Evolutionary conservation across 2,329 filamentous ascomycete species (phyloP).

Genomic region (Pezicula rhizophila): DNA sequence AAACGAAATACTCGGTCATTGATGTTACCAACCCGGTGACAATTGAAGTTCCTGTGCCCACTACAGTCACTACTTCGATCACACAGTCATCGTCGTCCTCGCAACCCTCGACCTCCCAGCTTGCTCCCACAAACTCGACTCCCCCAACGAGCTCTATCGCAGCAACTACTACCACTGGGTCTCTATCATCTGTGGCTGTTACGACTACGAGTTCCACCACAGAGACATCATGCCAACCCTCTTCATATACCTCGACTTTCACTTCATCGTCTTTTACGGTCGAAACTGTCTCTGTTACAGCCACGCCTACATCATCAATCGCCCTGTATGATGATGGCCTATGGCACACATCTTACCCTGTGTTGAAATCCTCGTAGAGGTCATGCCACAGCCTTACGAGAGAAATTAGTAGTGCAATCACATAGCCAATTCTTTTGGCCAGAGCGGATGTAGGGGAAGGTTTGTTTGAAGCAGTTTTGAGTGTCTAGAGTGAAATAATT

Average conservation of each 20-base stretch:
- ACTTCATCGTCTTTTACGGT: not conserved
- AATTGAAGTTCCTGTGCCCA: slow-evolving; percentile 9
- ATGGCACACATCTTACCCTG: slow-evolving; percentile 26
- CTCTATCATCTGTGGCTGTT: too few relatives aligned
- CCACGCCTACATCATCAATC: slow-evolving; percentile 4
- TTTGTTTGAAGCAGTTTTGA: too few relatives aligned
- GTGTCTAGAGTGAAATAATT: not conserved
- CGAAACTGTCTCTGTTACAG: slow-evolving; percentile 1
- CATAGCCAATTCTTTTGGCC: not conserved
- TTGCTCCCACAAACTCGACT: slow-evolving; percentile 1
- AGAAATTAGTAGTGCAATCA: not conserved
- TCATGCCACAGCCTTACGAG: not conserved
- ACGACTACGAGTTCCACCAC: too few relatives aligned
- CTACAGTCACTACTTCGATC: slow-evolving; percentile 1
- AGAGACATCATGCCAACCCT: too few relatives aligned
- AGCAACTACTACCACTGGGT: too few relatives aligned
- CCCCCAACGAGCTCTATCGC: slow-evolving; percentile 10
- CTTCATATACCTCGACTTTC: slow-evolving; percentile 9
- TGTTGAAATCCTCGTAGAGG: slow-evolving; percentile 10
- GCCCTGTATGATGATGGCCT: slow-evolving; percentile 22
- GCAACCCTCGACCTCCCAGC: not conserved
- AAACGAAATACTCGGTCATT: slow-evolving; percentile 23
- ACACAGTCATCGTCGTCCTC: not conserved
- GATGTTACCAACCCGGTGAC: slow-evolving; percentile 21
- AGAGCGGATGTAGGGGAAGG: too few relatives aligned